These are phyloP conservation scores for Pythium coloratum DNA, from an alignment of 352 stramenopile genomes.

Conservation along the genomic window DNA sequence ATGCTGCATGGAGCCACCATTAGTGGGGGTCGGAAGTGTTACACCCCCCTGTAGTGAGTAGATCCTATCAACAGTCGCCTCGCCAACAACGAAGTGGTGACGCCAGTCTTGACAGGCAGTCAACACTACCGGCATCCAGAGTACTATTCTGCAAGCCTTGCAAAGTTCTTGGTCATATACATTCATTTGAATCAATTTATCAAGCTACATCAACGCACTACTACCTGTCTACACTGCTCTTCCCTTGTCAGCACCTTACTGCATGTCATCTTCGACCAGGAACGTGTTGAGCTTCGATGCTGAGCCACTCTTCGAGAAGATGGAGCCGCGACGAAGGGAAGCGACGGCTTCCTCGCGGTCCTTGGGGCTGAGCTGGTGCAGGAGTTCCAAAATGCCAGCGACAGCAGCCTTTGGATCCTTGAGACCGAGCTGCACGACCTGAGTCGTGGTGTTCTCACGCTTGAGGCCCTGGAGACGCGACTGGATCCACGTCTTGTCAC, in stretches of 20 bases:
- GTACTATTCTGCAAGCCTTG: too few relatives aligned
- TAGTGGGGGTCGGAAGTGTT: too few relatives aligned
- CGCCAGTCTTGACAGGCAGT: too few relatives aligned
- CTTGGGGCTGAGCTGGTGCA: conserved; percentile 81
- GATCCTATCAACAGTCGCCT: too few relatives aligned
- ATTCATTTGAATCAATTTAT: neutral
- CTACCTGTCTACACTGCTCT: neutral
- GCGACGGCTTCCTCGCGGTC: conserved; percentile 83
- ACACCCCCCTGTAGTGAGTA: too few relatives aligned
- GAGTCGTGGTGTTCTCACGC: conserved; percentile 67
- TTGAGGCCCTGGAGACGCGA: conserved; percentile 54
- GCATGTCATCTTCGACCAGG: conserved; percentile 26
- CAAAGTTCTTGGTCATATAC: neutral
- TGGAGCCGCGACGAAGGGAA: conserved; percentile 78
- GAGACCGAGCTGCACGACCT: conserved; percentile 76
- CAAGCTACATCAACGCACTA: neutral
- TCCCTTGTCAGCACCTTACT: conserved; percentile 3
- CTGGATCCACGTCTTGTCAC: conserved; percentile 79
- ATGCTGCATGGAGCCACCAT: too few relatives aligned
- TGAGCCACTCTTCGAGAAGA: conserved; percentile 80
- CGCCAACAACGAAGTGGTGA: too few relatives aligned
- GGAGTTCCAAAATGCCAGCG: conserved; percentile 79
- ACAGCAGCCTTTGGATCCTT: conserved; percentile 84
- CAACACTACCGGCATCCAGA: too few relatives aligned
- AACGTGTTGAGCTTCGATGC: conserved; percentile 41